Percentiles rank a stretch among this genome's conserved stretches.
Conservation (phyloP, 805 yeast genomes). For the Nakazawaea ernobii region DNA sequence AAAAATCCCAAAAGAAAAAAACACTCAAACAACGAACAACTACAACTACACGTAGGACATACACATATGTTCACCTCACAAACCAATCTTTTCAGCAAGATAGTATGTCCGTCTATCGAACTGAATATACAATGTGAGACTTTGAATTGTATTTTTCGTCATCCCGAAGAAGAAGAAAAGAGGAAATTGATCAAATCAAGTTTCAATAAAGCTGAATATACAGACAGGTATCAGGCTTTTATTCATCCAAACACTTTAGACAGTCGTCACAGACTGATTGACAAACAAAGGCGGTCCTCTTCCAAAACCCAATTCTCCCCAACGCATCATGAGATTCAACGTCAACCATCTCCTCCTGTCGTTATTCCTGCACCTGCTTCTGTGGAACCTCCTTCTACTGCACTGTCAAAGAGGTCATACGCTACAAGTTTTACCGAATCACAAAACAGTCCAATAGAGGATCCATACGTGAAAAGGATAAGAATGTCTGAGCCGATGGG, state of each 20-base stretch:
- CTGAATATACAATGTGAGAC: conserved; percentile 18
- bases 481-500: background rate
- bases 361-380: background rate
- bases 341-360: background rate
- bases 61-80: conserved; percentile 21
- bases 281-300: background rate
- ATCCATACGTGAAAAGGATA: background rate
- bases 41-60: background rate
- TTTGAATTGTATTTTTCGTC: conserved; percentile 26
- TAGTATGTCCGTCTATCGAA: conserved; percentile 22
- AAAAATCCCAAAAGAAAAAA: too few relatives aligned
- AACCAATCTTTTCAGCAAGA: conserved; percentile 13
- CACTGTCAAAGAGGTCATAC: background rate
- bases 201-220: background rate
- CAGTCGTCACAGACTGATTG: background rate
- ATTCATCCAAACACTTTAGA: background rate
- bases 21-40: background rate
- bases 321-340: background rate
- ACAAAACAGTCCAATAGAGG: background rate
- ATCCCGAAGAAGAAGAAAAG: conserved; percentile 11
- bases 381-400: background rate
- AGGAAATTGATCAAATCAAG: background rate
- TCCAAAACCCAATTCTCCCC: too few relatives aligned
- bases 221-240: background rate
- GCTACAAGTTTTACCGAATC: too few relatives aligned